A percentile compares a stretch with the other conserved stretches of the same genome.
Conservation (phyloP, 331 rosid species). For the Pyracantha coccinea region DNA sequence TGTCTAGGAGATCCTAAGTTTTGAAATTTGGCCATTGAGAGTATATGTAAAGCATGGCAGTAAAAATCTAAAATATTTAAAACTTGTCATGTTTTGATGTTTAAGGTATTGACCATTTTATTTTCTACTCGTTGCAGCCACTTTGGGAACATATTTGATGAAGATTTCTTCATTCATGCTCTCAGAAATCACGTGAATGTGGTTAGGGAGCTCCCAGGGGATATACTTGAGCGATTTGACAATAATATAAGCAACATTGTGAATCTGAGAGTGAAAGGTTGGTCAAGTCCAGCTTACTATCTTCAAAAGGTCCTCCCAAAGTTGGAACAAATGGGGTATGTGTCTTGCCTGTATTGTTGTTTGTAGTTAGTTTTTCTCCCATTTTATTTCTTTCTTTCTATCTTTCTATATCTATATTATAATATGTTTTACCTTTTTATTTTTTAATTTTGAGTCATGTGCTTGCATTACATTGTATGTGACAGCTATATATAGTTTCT, state of each 20-base stretch:
- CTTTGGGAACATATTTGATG: constrained; percentile 82
- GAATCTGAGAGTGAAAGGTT: constrained; percentile 88
- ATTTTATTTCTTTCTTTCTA: not conserved
- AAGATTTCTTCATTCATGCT: constrained; percentile 71
- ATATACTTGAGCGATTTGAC: constrained; percentile 65
- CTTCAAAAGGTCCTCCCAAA: constrained; percentile 91
- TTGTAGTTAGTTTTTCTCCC: not conserved
- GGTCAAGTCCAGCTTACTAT: constrained; percentile 88
- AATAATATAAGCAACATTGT: constrained; percentile 86
- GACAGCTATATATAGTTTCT: constrained; percentile 26
- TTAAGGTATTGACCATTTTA: not conserved
- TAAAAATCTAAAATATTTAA: not conserved
- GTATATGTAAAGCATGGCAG: not conserved
- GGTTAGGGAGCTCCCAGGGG: constrained; percentile 70
- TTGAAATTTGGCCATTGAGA: not conserved
- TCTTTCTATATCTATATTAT: not conserved
- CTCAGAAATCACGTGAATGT: constrained; percentile 62
- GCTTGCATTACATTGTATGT: constrained; percentile 7
- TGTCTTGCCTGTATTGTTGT: not conserved
- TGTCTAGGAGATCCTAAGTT: not conserved
- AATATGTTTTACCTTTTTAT: not conserved
- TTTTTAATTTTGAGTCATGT: not conserved
- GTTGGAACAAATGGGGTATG: constrained; percentile 68
- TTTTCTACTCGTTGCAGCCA: constrained; percentile 46
- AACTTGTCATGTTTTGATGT: not conserved